phyloP scores from a whole-genome alignment of 805 yeast genomes.

The Pichia rugopelliculosa region DNA sequence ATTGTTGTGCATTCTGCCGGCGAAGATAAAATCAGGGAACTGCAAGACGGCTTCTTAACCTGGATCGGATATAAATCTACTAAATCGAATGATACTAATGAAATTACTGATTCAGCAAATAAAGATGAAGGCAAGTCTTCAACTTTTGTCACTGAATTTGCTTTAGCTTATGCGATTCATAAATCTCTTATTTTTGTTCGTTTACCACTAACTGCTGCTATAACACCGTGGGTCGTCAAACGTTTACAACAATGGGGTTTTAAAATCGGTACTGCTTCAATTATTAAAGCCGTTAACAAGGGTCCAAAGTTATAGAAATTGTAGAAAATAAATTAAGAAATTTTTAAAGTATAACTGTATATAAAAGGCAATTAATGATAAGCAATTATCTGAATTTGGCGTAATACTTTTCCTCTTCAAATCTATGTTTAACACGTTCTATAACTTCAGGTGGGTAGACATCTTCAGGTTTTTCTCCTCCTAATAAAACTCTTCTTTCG shows the following conservation, averaged over 20 bases:
- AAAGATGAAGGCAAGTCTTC: constrained; percentile 16
- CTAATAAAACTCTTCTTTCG: constrained; percentile 65
- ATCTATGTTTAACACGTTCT: constrained; percentile 51
- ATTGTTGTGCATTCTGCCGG: constrained; percentile 80
- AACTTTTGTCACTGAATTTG: constrained; percentile 71
- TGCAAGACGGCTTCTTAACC: constrained; percentile 54
- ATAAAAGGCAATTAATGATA: constrained; percentile 33
- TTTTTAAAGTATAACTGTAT: not conserved
- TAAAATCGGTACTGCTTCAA: constrained; percentile 44
- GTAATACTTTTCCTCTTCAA: constrained; percentile 70
- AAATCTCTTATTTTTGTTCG: constrained; percentile 79
- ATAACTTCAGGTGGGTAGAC: constrained; percentile 60
- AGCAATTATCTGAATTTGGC: constrained; percentile 40
- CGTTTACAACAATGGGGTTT: constrained; percentile 71
- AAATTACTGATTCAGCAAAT: not conserved
- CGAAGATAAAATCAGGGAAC: constrained; percentile 65
- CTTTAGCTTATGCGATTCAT: constrained; percentile 89
- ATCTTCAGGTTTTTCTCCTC: constrained; percentile 52
- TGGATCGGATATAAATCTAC: constrained; percentile 41
- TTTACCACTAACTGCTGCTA: constrained; percentile 84
- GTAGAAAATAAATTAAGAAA: not conserved
- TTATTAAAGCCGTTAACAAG: not conserved
- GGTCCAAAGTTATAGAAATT: not conserved
- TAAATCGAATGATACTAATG: not conserved
- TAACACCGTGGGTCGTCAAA: constrained; percentile 74